Percentiles rank a stretch among this genome's conserved stretches.
Evolutionary conservation across 805 yeast species (phyloP).

Genomic region (Candida ascalaphidarum): DNA sequence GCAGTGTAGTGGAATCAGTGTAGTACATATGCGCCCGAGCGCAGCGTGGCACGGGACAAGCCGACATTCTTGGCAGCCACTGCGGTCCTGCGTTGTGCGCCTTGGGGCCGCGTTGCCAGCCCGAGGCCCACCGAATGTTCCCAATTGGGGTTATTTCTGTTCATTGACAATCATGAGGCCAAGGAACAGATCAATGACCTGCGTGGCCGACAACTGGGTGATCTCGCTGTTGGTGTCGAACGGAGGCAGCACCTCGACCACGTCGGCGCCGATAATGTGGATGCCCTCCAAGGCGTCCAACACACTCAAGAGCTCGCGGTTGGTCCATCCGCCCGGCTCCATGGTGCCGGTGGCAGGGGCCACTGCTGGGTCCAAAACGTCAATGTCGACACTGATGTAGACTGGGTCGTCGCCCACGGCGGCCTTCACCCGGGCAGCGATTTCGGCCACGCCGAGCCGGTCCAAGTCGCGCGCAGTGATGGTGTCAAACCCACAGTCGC

Average conservation of each 20-base stretch:
- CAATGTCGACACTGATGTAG: conserved; percentile 43
- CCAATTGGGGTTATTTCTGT: too few relatives aligned
- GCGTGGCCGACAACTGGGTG: conserved; percentile 60
- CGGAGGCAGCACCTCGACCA: conserved; percentile 68
- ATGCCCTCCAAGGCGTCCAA: conserved; percentile 54
- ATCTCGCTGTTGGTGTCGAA: conserved; percentile 52
- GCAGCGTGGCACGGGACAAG: too few relatives aligned
- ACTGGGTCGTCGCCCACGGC: conserved; percentile 33
- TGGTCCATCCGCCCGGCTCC: conserved; percentile 66
- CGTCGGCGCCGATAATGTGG: conserved; percentile 64
- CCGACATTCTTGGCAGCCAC: too few relatives aligned
- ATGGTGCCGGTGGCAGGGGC: conserved; percentile 80
- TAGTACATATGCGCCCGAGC: too few relatives aligned
- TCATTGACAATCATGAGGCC: conserved; percentile 33
- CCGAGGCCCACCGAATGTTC: too few relatives aligned
- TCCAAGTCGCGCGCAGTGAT: conserved; percentile 43
- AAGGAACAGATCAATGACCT: conserved; percentile 44
- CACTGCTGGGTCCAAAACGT: conserved; percentile 62
- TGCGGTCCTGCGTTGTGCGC: too few relatives aligned
- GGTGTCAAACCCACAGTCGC: conserved; percentile 39
- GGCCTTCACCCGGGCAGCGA: conserved; percentile 25
- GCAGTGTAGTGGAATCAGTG: too few relatives aligned
- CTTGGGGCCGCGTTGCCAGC: too few relatives aligned
- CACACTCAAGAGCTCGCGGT: conserved; percentile 50
- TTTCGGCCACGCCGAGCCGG: conserved; percentile 23